phyloP scores from a whole-genome alignment of 2,329 filamentous ascomycete species.

The Sporothrix euskadiensis region DNA sequence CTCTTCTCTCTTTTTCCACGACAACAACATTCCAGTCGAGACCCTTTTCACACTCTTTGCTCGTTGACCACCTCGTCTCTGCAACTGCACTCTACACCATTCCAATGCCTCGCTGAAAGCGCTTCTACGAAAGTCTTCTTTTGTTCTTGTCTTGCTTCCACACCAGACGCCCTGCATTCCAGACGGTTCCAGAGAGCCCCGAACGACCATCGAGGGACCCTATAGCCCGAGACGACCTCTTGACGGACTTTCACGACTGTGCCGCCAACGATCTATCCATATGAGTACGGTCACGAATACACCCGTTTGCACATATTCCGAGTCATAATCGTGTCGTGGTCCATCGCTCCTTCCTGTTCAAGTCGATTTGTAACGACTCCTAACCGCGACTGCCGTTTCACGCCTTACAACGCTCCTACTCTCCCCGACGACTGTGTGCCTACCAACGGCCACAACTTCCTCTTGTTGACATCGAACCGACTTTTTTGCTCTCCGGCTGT shows the following conservation, averaged over 20 bases:
- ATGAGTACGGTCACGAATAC: not conserved
- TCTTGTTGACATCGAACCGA: not conserved
- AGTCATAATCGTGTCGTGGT: not conserved
- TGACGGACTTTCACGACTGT: not conserved
- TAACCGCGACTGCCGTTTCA: not conserved
- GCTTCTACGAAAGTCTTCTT: not conserved
- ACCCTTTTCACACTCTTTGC: not conserved
- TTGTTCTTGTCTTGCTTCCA: not conserved
- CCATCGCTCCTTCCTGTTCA: not conserved
- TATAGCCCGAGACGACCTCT: not conserved
- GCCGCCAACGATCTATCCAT: not conserved
- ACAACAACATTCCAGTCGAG: constrained; percentile 14
- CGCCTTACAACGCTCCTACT: not conserved
- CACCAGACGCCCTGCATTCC: not conserved
- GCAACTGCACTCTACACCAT: constrained; percentile 3
- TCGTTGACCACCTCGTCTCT: not conserved
- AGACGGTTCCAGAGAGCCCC: constrained; percentile 3
- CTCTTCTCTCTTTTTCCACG: not conserved
- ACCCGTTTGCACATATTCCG: not conserved
- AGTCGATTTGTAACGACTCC: not conserved
- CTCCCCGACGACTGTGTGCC: not conserved
- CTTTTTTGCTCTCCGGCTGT: not conserved
- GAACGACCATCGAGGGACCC: not conserved
- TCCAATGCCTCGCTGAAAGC: constrained; percentile 4
- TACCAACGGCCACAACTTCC: not conserved